These are phyloP conservation scores for Zalerion maritima DNA, from an alignment of 495 filamentous ascomycete genomes.

Conservation along the genomic window DNA sequence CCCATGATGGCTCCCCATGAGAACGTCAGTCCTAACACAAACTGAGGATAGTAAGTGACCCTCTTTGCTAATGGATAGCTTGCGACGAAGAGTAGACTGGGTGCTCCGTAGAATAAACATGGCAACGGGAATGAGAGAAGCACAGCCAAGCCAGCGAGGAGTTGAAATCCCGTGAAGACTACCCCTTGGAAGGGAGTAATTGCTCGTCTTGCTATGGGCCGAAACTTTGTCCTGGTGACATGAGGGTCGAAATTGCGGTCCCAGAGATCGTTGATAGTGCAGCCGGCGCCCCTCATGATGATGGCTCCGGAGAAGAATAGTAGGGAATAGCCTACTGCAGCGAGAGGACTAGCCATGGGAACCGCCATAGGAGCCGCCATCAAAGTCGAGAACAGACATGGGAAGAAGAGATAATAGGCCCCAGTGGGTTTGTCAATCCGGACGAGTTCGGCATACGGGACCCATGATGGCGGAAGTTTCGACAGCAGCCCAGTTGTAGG, in stretches of 20 bases:
- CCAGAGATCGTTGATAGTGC: slow-evolving; percentile 96
- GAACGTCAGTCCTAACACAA: slow-evolving; percentile 82
- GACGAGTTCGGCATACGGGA: slow-evolving; percentile 88
- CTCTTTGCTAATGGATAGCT: slow-evolving; percentile 87
- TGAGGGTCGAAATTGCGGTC: slow-evolving; percentile 85
- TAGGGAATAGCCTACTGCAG: slow-evolving; percentile 46
- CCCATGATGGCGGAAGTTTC: slow-evolving; percentile 53
- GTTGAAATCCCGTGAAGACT: slow-evolving; percentile 67
- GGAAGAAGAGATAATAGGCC: slow-evolving; percentile 91
- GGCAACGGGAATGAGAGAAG: slow-evolving; percentile 74
- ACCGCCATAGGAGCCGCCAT: slow-evolving; percentile 45
- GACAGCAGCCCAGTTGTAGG: slow-evolving; percentile 69
- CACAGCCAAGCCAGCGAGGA: slow-evolving; percentile 65
- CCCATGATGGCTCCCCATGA: slow-evolving; percentile 97
- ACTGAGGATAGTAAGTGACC: slow-evolving; percentile 87
- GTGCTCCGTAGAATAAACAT: slow-evolving; percentile 79
- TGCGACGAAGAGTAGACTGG: slow-evolving; percentile 66
- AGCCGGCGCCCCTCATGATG: slow-evolving; percentile 96
- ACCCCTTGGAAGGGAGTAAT: slow-evolving; percentile 60
- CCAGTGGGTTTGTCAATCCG: slow-evolving; percentile 90
- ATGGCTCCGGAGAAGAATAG: slow-evolving; percentile 81
- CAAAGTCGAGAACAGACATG: slow-evolving; percentile 82
- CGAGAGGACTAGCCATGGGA: slow-evolving; percentile 41
- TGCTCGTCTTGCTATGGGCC: slow-evolving; percentile 79
- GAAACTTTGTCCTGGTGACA: slow-evolving; percentile 72